Evolutionary conservation across 768 basidiomycete species (phyloP), one percentile per base, ranked within the genome.

Genomic region (Termitomyces sp.): DNA sequence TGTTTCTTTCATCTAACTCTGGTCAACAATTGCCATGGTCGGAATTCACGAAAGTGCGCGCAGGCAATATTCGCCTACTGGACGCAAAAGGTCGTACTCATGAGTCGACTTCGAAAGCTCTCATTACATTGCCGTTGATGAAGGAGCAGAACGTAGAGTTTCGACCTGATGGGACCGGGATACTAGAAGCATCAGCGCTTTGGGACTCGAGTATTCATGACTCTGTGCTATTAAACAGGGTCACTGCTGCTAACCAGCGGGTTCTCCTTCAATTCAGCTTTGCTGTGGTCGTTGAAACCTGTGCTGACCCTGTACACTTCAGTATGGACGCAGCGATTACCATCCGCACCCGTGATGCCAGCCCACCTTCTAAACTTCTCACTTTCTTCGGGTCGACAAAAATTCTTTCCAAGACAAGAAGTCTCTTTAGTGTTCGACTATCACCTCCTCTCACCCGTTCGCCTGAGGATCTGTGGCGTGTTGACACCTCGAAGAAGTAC

Each of bases 201-300:
- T 98, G 96, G 95, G 97, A 99, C 72, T 93, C 92, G 1, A 93
- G 94, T 56, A 74, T 92, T 12, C 97, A 98, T 69, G 86, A 92
- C 62, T 94, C 92, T 12, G 69, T 84, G 16, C 74, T 95, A 43
- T 79, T 99, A 59, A 96, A 99, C 69, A 83, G 87, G 27, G 87
- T 94, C 38, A 96, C 95, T 2, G 78, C 83, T 3, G 67, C 83
- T 4, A 84, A 85, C 45, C 92, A 95, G 62, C 86, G 91, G 37
- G 77, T 97, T 10, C 75, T 97, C 32, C 68, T 98, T 27, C 88
- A 91, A 66, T 68, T 97, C 5, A 78, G 77, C 35, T 96, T 86
- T 82, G 78, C 83, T 31, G 80, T 98, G 29, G 87, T 83, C 5
- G 85, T 95, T n/a, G 90, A 92, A 45, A 87, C 81, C 17, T 93